A percentile compares a stretch with the other conserved stretches of the same genome.
These are phyloP conservation scores for Potentilla sterilis DNA, from an alignment of 306 rosid species.

Conservation along the genomic window DNA sequence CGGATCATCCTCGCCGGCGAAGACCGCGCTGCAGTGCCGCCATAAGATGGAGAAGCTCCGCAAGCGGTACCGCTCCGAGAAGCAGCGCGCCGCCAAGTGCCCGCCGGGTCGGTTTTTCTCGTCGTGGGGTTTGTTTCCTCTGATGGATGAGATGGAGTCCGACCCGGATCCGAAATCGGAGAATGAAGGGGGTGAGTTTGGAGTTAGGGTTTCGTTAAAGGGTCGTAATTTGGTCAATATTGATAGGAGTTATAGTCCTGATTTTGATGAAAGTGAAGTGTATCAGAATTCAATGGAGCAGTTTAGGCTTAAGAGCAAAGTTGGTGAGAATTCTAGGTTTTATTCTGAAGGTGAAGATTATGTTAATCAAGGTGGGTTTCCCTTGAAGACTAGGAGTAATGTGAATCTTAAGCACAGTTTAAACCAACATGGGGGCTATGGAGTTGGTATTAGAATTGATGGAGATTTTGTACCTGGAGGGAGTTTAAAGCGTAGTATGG, in stretches of 20 bases:
- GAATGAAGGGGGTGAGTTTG: conserved; percentile 4
- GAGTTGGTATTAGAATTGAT: not conserved
- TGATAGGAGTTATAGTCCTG: not conserved
- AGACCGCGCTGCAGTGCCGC: conserved; percentile 79
- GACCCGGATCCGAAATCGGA: conserved; percentile 40
- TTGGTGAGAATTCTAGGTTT: not conserved
- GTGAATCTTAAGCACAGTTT: not conserved
- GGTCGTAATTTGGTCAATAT: not conserved
- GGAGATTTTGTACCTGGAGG: not conserved
- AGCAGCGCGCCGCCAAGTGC: conserved; percentile 49
- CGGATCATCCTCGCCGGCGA: conserved; percentile 38
- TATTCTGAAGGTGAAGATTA: not conserved
- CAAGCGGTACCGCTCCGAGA: conserved; percentile 66
- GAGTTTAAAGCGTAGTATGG: not conserved
- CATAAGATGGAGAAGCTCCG: conserved; percentile 82
- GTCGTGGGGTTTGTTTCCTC: conserved; percentile 60
- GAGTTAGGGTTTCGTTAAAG: not conserved
- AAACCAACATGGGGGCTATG: not conserved
- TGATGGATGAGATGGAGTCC: conserved; percentile 71
- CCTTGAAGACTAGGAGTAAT: not conserved
- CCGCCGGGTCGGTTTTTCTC: conserved; percentile 40
- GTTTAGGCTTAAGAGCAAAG: not conserved
- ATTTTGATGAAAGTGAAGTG: not conserved
- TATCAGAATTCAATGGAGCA: not conserved
- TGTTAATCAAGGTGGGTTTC: not conserved